phyloP scores from a whole-genome alignment of 1,284 basidiomycete genomes.

The Gymnopus androsaceus region DNA sequence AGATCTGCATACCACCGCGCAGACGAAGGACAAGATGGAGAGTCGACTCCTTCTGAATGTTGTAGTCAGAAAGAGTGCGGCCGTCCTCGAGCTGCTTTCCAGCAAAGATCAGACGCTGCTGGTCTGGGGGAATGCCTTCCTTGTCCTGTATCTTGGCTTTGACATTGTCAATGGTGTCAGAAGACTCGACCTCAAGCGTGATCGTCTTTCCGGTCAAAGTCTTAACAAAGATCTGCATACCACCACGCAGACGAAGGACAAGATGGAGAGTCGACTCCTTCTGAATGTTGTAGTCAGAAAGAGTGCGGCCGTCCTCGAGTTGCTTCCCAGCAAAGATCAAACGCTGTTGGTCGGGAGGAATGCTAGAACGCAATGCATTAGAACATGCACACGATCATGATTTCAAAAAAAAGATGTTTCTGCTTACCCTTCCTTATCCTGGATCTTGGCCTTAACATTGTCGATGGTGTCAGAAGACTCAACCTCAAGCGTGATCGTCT shows the following conservation, averaged over 20 bases:
- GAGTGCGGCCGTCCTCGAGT: slow-evolving; percentile 63
- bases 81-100: slow-evolving; percentile 71
- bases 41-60: slow-evolving; percentile 35
- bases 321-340: slow-evolving; percentile 63
- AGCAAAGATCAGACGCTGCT: slow-evolving; percentile 66
- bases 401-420: slow-evolving; percentile 38
- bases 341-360: slow-evolving; percentile 26
- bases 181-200: slow-evolving; percentile 52
- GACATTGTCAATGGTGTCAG: slow-evolving; percentile 54
- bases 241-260: slow-evolving; percentile 66
- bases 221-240: slow-evolving; percentile 76
- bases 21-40: slow-evolving; percentile 41
- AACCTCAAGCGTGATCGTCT: slow-evolving; percentile 84
- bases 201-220: slow-evolving; percentile 58
- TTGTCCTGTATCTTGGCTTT: slow-evolving; percentile 58
- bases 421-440: slow-evolving; percentile 39
- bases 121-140: slow-evolving; percentile 61
- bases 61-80: slow-evolving; percentile 34
- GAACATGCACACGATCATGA: slow-evolving; percentile 23
- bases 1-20: slow-evolving; percentile 44
- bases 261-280: slow-evolving; percentile 69
- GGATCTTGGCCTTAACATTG: slow-evolving; percentile 62
- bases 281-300: slow-evolving; percentile 68
- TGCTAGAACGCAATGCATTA: slow-evolving; percentile 23
- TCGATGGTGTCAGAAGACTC: slow-evolving; percentile 78